Evolutionary conservation across 2,329 filamentous ascomycete species (phyloP).

Genomic region (Fusarium napiforme): DNA sequence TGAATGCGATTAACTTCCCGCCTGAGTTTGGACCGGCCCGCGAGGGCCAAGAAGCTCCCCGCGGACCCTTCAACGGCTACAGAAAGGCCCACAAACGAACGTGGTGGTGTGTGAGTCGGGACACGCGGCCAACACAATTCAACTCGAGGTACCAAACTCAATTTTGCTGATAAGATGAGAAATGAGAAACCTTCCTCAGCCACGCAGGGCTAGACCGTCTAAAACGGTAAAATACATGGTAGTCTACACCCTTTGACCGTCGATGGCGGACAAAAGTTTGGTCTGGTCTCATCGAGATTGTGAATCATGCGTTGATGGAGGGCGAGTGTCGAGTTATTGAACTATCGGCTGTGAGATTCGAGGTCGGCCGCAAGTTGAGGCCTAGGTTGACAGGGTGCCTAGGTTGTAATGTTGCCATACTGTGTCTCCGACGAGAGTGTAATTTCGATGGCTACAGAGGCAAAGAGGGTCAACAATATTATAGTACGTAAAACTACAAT

Average conservation of each 20-base stretch:
- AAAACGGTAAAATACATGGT: conserved; percentile 1
- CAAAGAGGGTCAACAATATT: neutral
- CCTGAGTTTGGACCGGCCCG: conserved; percentile 36
- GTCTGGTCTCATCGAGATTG: conserved; percentile 28
- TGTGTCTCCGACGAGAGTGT: neutral
- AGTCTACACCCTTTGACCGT: neutral
- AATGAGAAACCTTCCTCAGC: conserved; percentile 7
- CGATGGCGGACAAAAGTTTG: conserved; percentile 10
- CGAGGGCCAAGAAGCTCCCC: conserved; percentile 23
- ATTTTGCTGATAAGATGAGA: conserved; percentile 7
- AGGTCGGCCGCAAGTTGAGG: conserved; percentile 12
- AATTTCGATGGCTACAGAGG: neutral
- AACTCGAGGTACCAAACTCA: conserved; percentile 36
- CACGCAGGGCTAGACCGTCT: conserved; percentile 28
- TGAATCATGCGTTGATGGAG: conserved; percentile 23
- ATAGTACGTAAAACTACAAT: neutral
- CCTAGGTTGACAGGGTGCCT: conserved; percentile 20
- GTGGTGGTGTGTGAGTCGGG: conserved; percentile 27
- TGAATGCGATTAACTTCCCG: conserved; percentile 30
- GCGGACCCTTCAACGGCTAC: conserved; percentile 31
- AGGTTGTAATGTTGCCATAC: conserved; percentile 5
- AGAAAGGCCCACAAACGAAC: conserved; percentile 19
- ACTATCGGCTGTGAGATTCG: conserved; percentile 16
- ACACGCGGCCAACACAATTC: conserved; percentile 7
- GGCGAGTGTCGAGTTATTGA: conserved; percentile 19